Base-by-base conservation (phyloP, 257 asterid species). In the Solanum tacnaense region DNA sequence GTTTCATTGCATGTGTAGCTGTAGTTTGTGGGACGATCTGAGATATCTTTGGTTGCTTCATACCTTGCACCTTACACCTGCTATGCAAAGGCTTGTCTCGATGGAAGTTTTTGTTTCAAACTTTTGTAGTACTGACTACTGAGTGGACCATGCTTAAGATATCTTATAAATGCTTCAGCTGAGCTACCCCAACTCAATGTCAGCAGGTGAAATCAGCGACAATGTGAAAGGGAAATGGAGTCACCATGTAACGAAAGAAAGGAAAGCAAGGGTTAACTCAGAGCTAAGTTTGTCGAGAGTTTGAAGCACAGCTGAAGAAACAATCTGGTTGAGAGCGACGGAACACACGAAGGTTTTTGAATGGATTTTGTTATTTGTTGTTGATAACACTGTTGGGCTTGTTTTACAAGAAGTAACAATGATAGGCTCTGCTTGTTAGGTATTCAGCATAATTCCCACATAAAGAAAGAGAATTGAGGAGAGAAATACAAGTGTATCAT, bases 401-500 rank as follows among this genome's bases (percentile, higher is more conserved):
- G 86, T 82, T 56, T 76, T 82, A 67, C 86, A 52, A 82, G 86
- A 31, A 82, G 70, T 82, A 44, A 31, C 16, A 31, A 82, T 49
- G 71, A 20, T 46, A 29, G 44, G 38, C 18, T 82, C 29, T 82
- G 44, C 86, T 82, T 49, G 70, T 49, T 82, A 49, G 70, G 15
- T 82, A 82, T 31, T 82, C 71, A 49, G 41, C 70, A 2, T 41
- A 31, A 49, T 49, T 82, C 44, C 85, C 29, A 12, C 38, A 82
- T 82, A 82, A 82, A 49, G 71, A 49, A 46, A 82, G 70, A 82
- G 70, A 10, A 46, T 58, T 58, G 86, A 82, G 71, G 44, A 49
- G 86, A 82, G 71, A 49, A 82, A 82, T 82, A 49, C 86, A 82
- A 82, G 86, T 82, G 86, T 82, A 82, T 82, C 86, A 82, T 82